Evolutionary conservation across 495 filamentous ascomycete species (phyloP), one percentile per base, ranked within the genome.

Genomic region (Penicillium parvum): DNA sequence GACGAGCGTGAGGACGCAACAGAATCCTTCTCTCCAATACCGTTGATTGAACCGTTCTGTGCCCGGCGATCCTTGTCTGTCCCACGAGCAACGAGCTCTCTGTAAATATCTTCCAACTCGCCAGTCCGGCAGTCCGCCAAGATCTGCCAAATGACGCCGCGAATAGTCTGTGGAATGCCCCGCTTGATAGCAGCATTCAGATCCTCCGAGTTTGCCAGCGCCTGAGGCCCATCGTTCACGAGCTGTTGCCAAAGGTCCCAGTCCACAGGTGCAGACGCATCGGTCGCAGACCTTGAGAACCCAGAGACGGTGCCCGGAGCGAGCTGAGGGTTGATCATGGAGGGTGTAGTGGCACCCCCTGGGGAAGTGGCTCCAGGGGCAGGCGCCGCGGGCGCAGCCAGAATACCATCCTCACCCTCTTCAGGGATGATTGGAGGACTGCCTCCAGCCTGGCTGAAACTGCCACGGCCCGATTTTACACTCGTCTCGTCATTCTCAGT

Each of bases 201-300:
- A 53, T 96, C 90, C 41, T 90, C 85, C 3, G 90, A 76, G 52
- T 86, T 95, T 20, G 86, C 85, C 45, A 96, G 82, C 7, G 88
- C 90, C 22, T 84, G 81, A 8, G 89, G 85, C 2, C 94, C 92
- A 69, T 95, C 84, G 50, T 96, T 89, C 21, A 99, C 92, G 1
- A 99, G 85, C 12, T 85, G 72, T 64, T 99, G 90, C 92, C 92
- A 99, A 14, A 99, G 66, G 63, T 97, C 94, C 92, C 92, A 99
- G 57, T 99, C 88, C 10, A 99, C 88, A 3, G 78, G 74, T 6
- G 76, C 71, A 4, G 75, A 72, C 11, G 76, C 68, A 48, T 90
- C 86, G 3, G 64, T 68, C 11, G 79, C 74, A 7, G 88, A 84
- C 3, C 83, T 77, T 12, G 78, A 78, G 27, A 87, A 73, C 4